These are phyloP conservation scores for Cystoderma amianthinum DNA, from an alignment of 768 basidiomycete species.

Conservation along the genomic window DNA sequence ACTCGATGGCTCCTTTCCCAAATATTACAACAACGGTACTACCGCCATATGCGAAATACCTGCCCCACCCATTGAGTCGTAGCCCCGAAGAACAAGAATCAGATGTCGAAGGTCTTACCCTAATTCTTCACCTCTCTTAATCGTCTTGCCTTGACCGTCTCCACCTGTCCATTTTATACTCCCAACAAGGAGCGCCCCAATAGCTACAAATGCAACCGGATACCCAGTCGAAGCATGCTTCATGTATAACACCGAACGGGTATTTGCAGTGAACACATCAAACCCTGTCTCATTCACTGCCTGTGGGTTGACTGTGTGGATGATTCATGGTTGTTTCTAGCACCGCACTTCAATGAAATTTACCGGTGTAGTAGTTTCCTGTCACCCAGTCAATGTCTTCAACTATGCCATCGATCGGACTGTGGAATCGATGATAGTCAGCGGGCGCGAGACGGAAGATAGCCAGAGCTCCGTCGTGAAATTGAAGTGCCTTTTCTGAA, in stretches of 20 bases:
- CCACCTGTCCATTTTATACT: slow-evolving; percentile 61
- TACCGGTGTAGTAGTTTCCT: slow-evolving; percentile 59
- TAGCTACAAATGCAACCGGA: slow-evolving; percentile 61
- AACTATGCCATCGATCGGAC: slow-evolving; percentile 53
- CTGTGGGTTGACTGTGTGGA: slow-evolving; percentile 59
- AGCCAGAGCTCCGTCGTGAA: slow-evolving; percentile 45
- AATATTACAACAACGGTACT: slow-evolving; percentile 62
- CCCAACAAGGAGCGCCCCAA: slow-evolving; percentile 80
- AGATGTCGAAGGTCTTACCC: slow-evolving; percentile 33
- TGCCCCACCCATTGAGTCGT: slow-evolving; percentile 21
- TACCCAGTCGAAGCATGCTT: slow-evolving; percentile 36
- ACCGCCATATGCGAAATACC: slow-evolving; percentile 70
- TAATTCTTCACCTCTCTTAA: slow-evolving; percentile 62
- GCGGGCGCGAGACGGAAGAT: slow-evolving; percentile 74
- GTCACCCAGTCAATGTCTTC: slow-evolving; percentile 36
- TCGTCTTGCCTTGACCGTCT: slow-evolving; percentile 27
- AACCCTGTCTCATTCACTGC: slow-evolving; percentile 63
- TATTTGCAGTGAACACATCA: slow-evolving; percentile 62
- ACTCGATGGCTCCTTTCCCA: slow-evolving; percentile 42
- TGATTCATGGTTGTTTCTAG: background rate
- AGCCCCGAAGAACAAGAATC: background rate
- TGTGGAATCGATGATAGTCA: slow-evolving; percentile 81
- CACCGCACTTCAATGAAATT: slow-evolving; percentile 3
- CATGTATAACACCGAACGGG: slow-evolving; percentile 47
- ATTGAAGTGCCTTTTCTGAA: slow-evolving; percentile 31